Base-by-base conservation (phyloP, 1,284 basidiomycete species). In the Cutaneotrichosporon cyanovorans region DNA sequence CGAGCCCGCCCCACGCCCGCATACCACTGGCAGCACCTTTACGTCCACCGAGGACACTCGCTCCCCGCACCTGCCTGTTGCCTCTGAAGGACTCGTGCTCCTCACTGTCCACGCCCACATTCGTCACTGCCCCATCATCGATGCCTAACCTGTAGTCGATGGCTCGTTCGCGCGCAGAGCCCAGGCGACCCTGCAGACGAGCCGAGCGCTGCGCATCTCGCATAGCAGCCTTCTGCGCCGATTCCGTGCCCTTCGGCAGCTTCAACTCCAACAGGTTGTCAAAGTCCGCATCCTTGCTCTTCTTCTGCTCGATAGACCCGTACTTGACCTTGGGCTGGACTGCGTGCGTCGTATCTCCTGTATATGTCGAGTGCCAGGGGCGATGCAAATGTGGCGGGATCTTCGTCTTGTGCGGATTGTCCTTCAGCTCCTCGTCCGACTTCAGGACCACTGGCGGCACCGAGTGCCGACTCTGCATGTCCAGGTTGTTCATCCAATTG, bases 1-100 rank as follows among this genome's bases (percentile, higher is more conserved):
- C 77, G 39, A 89, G 70, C 45, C 77, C 79, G 9, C 77, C 75
- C 84, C 85, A 89, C 0, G 84, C 85, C 59, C 80, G 81, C 63
- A 87, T 56, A 36, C 74, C 78, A n/a, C 63, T 65, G 8, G 60
- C 60, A 1, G 49, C 54, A 52, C 68, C 59, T 55, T 60, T 49
- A 48, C 55, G 51, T 28, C 50, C 61, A 31, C 72, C 72, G 15
- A 65, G 61, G 18, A 68, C 58, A 42, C 61, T 66, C 15, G 62
- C 59, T 12, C 67, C 60, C 14, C 66, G 67, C 50, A 75, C 74
- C 52, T 81, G 73, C 12, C 58, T 60, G 80, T 82, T 46, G 79
- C 72, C 65, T 33, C 42, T 59, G 41, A 72, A 71, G 23, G 76
- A 76, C 3, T 77, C 78, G 55, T 85, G 84, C 25, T 51, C 57